phyloP scores from a whole-genome alignment of 805 yeast genomes.

The Wickerhamomyces kurtzmanii region DNA sequence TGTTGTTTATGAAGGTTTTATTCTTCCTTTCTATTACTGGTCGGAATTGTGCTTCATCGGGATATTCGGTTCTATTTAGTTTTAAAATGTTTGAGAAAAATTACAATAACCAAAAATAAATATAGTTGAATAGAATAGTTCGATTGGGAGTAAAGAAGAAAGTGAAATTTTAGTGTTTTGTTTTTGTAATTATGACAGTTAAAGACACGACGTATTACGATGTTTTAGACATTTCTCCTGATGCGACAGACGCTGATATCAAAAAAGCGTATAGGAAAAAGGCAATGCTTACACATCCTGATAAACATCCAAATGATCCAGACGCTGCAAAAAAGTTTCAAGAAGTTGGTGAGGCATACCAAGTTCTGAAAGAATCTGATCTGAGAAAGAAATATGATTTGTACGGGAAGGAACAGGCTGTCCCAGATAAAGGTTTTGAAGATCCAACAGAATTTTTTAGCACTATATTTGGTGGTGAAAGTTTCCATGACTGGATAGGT shows the following conservation, averaged over 20 bases:
- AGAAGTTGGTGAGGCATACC: conserved; percentile 60
- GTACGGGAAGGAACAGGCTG: conserved; percentile 70
- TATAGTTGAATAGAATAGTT: not conserved
- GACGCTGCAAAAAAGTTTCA: conserved; percentile 84
- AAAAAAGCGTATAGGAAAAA: conserved; percentile 89
- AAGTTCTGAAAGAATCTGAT: conserved; percentile 66
- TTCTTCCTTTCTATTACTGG: too few relatives aligned
- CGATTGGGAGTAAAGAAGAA: too few relatives aligned
- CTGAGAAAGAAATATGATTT: conserved; percentile 71
- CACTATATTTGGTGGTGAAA: conserved; percentile 77
- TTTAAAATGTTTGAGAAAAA: too few relatives aligned
- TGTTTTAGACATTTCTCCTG: conserved; percentile 51
- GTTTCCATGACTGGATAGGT: conserved; percentile 71
- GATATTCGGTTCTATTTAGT: too few relatives aligned
- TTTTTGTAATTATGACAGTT: conserved; percentile 57
- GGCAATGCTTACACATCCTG: conserved; percentile 90
- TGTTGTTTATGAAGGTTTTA: too few relatives aligned
- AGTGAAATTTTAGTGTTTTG: too few relatives aligned
- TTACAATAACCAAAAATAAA: conserved; percentile 11
- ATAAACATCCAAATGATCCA: conserved; percentile 92
- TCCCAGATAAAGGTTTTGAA: conserved; percentile 62
- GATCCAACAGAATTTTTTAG: conserved; percentile 85
- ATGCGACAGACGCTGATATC: conserved; percentile 73
- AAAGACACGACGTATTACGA: conserved; percentile 87
- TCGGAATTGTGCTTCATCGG: too few relatives aligned